Conservation (phyloP, 2,329 filamentous ascomycete species). For the Ophiostoma sp. region DNA sequence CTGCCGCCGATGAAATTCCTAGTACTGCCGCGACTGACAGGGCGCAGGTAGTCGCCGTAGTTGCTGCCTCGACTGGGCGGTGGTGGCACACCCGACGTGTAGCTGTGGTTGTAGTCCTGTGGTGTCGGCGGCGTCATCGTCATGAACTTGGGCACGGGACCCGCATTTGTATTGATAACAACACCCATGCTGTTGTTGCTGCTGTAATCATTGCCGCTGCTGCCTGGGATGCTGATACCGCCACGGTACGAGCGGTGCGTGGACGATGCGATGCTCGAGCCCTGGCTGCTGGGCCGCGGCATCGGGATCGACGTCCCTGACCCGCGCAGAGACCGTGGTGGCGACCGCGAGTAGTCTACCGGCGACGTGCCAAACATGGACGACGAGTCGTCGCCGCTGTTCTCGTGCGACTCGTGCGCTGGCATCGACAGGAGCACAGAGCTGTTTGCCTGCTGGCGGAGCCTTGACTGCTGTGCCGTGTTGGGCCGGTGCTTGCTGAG, state of each 20-base stretch:
- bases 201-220: neutral
- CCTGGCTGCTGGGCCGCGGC: slow-evolving; percentile 43
- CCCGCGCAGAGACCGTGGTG: slow-evolving; percentile 49
- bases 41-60: slow-evolving; percentile 28
- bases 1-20: slow-evolving; percentile 17
- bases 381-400: slow-evolving; percentile 53
- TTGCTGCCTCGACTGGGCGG: slow-evolving; percentile 19
- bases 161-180: slow-evolving; percentile 22
- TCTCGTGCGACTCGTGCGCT: slow-evolving; percentile 32
- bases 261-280: slow-evolving; percentile 47
- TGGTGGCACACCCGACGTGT: neutral
- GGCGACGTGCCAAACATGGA: slow-evolving; percentile 50
- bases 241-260: slow-evolving; percentile 39
- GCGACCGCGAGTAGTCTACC: slow-evolving; percentile 55
- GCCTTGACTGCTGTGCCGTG: slow-evolving; percentile 69
- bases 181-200: neutral
- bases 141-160: slow-evolving; percentile 37
- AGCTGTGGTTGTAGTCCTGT: slow-evolving; percentile 20
- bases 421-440: slow-evolving; percentile 57
- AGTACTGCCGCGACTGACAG: slow-evolving; percentile 26
- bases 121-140: slow-evolving; percentile 48
- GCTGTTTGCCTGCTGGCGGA: slow-evolving; percentile 78
- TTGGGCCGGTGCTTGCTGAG: slow-evolving; percentile 82
- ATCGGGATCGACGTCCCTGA: slow-evolving; percentile 45
- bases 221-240: neutral